Percentiles rank a stretch among this genome's conserved stretches.
Evolutionary conservation across 495 filamentous ascomycete species (phyloP).

Genomic region (Penicillium robsamsonii): DNA sequence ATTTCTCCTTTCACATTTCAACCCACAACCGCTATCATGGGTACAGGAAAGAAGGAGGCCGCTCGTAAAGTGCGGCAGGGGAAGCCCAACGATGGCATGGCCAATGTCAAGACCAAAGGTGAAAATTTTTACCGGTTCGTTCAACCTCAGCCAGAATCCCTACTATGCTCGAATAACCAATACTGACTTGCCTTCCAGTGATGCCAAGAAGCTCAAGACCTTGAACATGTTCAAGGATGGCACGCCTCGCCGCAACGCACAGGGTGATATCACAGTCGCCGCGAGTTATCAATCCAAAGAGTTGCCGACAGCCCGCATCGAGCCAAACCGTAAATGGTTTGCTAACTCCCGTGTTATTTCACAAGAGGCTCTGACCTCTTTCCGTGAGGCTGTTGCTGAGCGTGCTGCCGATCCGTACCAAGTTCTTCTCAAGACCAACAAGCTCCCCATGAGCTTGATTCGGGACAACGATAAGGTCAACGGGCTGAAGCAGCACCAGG

Average conservation of each 20-base stretch:
- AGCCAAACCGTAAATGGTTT: slow-evolving; percentile 91
- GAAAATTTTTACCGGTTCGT: slow-evolving; percentile 87
- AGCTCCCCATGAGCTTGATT: slow-evolving; percentile 82
- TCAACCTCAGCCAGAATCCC: not conserved
- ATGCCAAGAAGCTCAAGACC: slow-evolving; percentile 81
- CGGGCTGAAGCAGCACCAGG: slow-evolving; percentile 85
- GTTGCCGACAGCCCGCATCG: slow-evolving; percentile 79
- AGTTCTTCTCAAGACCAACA: slow-evolving; percentile 90
- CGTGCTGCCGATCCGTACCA: slow-evolving; percentile 87
- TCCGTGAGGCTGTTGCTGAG: slow-evolving; percentile 90
- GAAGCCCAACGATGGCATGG: slow-evolving; percentile 78
- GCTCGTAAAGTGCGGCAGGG: slow-evolving; percentile 77
- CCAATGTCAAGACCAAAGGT: slow-evolving; percentile 87
- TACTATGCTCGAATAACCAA: not conserved
- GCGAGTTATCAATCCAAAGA: slow-evolving; percentile 80
- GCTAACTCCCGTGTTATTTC: slow-evolving; percentile 69
- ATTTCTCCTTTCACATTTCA: slow-evolving; percentile 19
- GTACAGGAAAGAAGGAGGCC: slow-evolving; percentile 92
- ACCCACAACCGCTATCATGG: slow-evolving; percentile 59
- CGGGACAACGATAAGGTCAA: slow-evolving; percentile 62
- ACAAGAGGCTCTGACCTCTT: slow-evolving; percentile 67
- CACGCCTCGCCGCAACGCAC: slow-evolving; percentile 69
- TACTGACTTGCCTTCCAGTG: slow-evolving; percentile 38
- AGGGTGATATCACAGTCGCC: slow-evolving; percentile 74
- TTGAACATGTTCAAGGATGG: slow-evolving; percentile 88